A percentile compares a stretch with the other conserved stretches of the same genome.
These are phyloP conservation scores for Metschnikowia baotianmanensis DNA, from an alignment of 805 yeast species.

Conservation along the genomic window DNA sequence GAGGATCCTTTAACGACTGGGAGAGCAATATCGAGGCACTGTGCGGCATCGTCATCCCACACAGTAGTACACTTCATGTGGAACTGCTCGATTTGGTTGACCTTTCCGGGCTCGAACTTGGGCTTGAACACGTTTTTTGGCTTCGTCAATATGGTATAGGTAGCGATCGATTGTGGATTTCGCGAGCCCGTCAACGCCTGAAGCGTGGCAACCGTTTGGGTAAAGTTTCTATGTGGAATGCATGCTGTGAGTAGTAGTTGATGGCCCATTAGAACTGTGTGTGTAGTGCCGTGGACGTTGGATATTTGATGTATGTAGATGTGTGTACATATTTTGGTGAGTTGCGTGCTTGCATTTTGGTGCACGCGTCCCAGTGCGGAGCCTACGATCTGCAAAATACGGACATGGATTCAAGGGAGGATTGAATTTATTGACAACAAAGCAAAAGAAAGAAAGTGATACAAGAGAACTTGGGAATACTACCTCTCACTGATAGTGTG, in stretches of 20 bases:
- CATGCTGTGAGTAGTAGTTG: constrained; percentile 49
- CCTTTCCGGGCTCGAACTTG: constrained; percentile 53
- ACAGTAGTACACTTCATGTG: constrained; percentile 47
- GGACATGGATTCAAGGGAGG: too few species aligned
- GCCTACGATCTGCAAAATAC: too few species aligned
- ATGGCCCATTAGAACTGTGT: too few species aligned
- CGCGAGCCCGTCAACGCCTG: constrained; percentile 51
- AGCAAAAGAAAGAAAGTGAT: too few species aligned
- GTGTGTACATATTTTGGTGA: too few species aligned
- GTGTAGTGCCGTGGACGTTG: neutral
- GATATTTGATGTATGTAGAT: neutral
- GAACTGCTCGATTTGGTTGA: constrained; percentile 56
- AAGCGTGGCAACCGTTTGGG: constrained; percentile 46
- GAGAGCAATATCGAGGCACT: constrained; percentile 23
- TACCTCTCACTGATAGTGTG: too few species aligned
- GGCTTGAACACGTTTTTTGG: constrained; percentile 54
- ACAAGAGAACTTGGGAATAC: too few species aligned
- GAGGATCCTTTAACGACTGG: constrained; percentile 25
- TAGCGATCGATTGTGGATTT: constrained; percentile 42
- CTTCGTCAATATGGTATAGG: constrained; percentile 48
- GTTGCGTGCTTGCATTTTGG: neutral
- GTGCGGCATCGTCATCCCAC: constrained; percentile 38
- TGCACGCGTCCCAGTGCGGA: too few species aligned
- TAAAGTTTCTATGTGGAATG: constrained; percentile 40
- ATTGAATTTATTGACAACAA: too few species aligned